A percentile compares a stretch with the other conserved stretches of the same genome.
These are phyloP conservation scores for Backusella sp. DNA, from an alignment of 192 early-diverging fungal genomes.

Conservation along the genomic window DNA sequence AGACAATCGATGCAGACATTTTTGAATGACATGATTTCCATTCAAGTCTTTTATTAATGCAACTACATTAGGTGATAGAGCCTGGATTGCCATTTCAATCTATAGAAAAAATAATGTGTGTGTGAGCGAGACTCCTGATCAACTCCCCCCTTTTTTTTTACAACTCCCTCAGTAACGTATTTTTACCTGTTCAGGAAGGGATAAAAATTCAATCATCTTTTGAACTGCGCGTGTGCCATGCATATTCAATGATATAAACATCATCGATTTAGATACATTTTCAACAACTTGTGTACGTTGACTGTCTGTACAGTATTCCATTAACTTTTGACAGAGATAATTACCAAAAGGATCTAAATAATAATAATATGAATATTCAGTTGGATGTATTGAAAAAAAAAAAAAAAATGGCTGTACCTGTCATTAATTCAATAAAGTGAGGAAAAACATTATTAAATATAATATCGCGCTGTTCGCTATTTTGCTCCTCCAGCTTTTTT, in stretches of 20 bases:
- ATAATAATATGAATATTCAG: not conserved
- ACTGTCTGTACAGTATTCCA: conserved; percentile 75
- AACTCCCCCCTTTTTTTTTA: not conserved
- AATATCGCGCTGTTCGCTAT: conserved; percentile 52
- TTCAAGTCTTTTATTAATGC: conserved; percentile 87
- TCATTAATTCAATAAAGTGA: conserved; percentile 80
- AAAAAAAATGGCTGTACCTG: conserved; percentile 40
- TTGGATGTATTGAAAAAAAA: not conserved
- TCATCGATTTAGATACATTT: conserved; percentile 67
- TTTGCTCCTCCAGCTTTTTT: conserved; percentile 80
- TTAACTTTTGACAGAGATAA: conserved; percentile 85
- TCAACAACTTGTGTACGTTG: conserved; percentile 75
- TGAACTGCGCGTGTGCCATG: conserved; percentile 90
- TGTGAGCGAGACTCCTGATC: not conserved
- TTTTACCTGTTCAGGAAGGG: conserved; percentile 54
- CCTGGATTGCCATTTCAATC: conserved; percentile 62
- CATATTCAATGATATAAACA: conserved; percentile 85
- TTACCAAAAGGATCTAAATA: conserved; percentile 85
- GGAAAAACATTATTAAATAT: conserved; percentile 75
- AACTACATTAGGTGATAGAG: conserved; percentile 69
- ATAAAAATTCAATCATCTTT: conserved; percentile 84
- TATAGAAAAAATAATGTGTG: conserved; percentile 19
- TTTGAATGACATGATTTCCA: conserved; percentile 92
- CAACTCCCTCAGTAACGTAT: not conserved
- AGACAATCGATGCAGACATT: conserved; percentile 76